phyloP scores from a whole-genome alignment of 2,329 filamentous ascomycete species.

The Penicillium sumatraense region DNA sequence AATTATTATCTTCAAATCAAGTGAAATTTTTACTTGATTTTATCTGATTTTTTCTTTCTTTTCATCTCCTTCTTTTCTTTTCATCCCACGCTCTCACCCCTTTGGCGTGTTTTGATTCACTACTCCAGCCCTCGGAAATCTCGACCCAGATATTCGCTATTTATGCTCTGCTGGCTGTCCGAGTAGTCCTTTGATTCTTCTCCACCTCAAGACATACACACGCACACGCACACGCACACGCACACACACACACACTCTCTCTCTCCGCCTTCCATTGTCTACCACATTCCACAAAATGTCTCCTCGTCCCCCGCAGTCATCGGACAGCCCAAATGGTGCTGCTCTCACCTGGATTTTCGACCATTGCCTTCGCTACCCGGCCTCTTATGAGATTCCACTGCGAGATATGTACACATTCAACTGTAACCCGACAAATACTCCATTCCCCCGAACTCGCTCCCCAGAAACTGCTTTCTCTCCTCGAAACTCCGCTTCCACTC shows the following conservation, averaged over 20 bases:
- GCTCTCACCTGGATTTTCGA: constrained; percentile 60
- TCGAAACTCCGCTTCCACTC: constrained; percentile 35
- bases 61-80: constrained; percentile 4
- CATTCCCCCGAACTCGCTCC: constrained; percentile 28
- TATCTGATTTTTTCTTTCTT: constrained; percentile 1
- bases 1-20: constrained; percentile 1
- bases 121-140: constrained; percentile 16
- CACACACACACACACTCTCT: no score
- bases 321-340: constrained; percentile 42
- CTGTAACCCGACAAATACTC: constrained; percentile 55
- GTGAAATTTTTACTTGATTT: no score
- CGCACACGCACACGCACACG: no score
- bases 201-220: not conserved
- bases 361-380: constrained; percentile 64
- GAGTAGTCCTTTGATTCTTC: not conserved
- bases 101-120: constrained; percentile 17
- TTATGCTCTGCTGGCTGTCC: constrained; percentile 8
- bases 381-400: constrained; percentile 68
- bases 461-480: constrained; percentile 44
- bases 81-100: constrained; percentile 10
- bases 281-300: constrained; percentile 13
- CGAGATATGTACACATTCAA: constrained; percentile 72
- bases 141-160: constrained; percentile 12
- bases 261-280: not conserved
- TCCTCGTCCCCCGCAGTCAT: constrained; percentile 13